Evolutionary conservation across 495 filamentous ascomycete genomes (phyloP), one percentile per base, ranked within the genome.

Genomic region (Trichoderma reesei): DNA sequence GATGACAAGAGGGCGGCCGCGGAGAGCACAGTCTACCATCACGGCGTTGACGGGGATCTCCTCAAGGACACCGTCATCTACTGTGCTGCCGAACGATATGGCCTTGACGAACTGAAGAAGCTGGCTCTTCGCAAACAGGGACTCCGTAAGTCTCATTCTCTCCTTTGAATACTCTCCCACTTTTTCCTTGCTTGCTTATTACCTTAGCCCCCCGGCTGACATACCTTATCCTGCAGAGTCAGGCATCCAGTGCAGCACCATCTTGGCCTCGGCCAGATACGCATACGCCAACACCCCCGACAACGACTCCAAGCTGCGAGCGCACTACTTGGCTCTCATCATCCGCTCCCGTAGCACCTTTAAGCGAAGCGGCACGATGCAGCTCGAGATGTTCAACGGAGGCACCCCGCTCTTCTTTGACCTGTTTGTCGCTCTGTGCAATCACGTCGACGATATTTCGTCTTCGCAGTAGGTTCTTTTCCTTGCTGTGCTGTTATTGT

Each of bases 361-460:
- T 79, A 96, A 94, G 81, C 79, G 89, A 42, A 95, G 90, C 75
- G 91, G 91, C 66, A 96, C 91, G n/a, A 95, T 96, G 91, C 91
- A 96, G 76, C 83, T 88, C 69, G 91, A 96, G 79, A 96, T 96
- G 91, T 88, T 90, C 73, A 81, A 81, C 67, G 91, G 91, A 26
- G 90, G 90, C 66, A 76, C 78, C 4, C 87, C 87, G 70, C 76
- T 96, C 70, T 95, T 95, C 78, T 96, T 96, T 74, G 91, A 96
- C 75, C 77, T 96, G 65, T 96, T 96, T 74, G 91, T 96, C 46
- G 91, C 91, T 5, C 83, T 96, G 76, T 91, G 88, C 74, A 96
- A 96, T 73, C 90, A 95, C 75, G 90, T 96, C 38, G 85, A 85
- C 65, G 82, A 85, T 66, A 80, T 84, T 67, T 79, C 78, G 20